Base-by-base conservation (phyloP, 805 yeast species). In the Teunomyces cretensis region DNA sequence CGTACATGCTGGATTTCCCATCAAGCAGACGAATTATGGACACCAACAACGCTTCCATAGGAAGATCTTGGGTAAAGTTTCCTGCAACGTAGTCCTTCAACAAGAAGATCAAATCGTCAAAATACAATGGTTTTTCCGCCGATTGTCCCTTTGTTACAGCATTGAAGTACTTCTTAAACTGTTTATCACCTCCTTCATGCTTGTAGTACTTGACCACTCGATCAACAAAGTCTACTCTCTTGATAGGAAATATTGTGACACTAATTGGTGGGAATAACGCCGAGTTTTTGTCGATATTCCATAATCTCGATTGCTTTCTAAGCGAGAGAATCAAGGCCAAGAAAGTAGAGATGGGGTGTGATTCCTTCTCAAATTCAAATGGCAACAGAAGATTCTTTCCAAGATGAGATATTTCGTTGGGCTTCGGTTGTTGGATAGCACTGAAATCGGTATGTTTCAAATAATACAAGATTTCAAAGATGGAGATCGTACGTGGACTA, bases 81-180 rank as follows among this genome's bases (percentile, higher is more conserved):
- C 82, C 84, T 6, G 80, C 77, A 2, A 79, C 72, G 57, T 79
- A 84, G 33, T 79, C 78, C 47, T 74, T 76, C 43, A 85, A 56
- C 39, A 84, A 50, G 15, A 64, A 66, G 11, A 83, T 55, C 3
- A 78, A 61, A 1, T 71, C 69, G 0, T 68, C 59, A 42, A 58
- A 65, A 31, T 50, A 51, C 11, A 33, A 32, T 4, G 67, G 62
- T 24, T 41, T 39, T 31, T 15, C 24, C 37, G 24, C 8, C 50
- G 39, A 6, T 27, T 31, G n/a, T 2, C 19, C 26, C 13, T 27
- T 27, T 4, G 47, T 50, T n/a, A 47, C 24, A 1, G 33, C 16
- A 1, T 39, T 39, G 3, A 54, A 47, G 42, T 55, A 58, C 12
- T 54, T 30, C 5, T 62, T 56, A 41, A 68, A 58, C 26, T 53